Base-by-base conservation (phyloP, 1,139 yeast species). In the Entelexis sorbosivorans region DNA sequence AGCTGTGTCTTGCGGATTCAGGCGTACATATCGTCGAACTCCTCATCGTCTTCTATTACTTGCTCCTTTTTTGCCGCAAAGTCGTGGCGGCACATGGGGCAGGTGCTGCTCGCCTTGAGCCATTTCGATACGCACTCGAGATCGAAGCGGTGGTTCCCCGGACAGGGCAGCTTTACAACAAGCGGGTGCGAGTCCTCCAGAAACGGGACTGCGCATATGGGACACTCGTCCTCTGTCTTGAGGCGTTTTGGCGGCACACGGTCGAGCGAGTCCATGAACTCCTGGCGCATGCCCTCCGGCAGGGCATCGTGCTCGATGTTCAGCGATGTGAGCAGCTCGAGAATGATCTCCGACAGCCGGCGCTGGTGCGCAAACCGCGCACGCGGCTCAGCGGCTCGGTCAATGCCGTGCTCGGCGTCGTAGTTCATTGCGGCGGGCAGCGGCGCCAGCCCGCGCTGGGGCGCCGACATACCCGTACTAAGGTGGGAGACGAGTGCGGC, bases 71-170 rank as follows among this genome's bases (percentile, higher is more conserved):
- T 71, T 50, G 71, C 72, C 45, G 75, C 65, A 26, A 89, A 77
- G 61, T 87, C 82, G 56, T 76, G 79, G 58, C 97, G 72, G 64
- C 97, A 89, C 63, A 89, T 68, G 0, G 97, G 97, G 63, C 97
- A 89, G 0, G 95, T 87, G 1, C 81, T 73, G 61, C 85, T 82
- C 54, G 80, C 71, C 58, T 78, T 78, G 49, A 89, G 70, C 97
- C 97, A 89, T 0, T 95, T 93, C 0, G 83, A 83, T 39, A 89
- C 79, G 64, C 97, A 89, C 60, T 89, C 96, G 59, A 88, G 70
- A 63, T 89, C 97, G 66, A 85, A 89, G 38, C 74, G 73, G 66
- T 89, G 97, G 45, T 73, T 76, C 5, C 69, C 64, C 45, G 75
- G 74, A 63, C 96, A 91, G 0, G 96, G 95, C 34, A 89, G 71